Conservation (phyloP, 2,329 filamentous ascomycete species). For the Epichloe festucae region DNA sequence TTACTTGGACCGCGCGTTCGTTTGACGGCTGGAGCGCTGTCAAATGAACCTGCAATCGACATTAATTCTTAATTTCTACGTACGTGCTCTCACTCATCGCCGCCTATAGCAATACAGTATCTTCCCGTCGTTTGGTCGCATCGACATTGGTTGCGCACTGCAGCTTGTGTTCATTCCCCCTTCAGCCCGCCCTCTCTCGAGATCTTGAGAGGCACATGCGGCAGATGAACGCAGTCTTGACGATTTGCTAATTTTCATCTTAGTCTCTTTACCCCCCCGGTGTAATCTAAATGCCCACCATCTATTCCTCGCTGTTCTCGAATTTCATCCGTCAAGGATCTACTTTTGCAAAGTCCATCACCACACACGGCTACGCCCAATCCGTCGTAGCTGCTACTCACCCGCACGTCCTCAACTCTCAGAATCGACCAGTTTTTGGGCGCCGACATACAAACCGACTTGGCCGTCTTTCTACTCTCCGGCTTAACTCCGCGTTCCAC, state of each 20-base stretch:
- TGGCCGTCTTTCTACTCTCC: constrained; percentile 39
- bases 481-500: constrained; percentile 70
- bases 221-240: background rate
- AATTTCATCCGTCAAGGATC: constrained; percentile 95
- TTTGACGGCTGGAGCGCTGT: constrained; percentile 77
- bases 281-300: constrained; percentile 79
- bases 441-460: constrained; percentile 43
- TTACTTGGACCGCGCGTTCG: constrained; percentile 58
- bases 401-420: constrained; percentile 61
- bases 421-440: constrained; percentile 50
- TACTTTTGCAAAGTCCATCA: constrained; percentile 71
- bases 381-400: constrained; percentile 93
- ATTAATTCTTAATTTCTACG: constrained; percentile 47
- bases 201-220: background rate
- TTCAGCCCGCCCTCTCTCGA: background rate
- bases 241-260: background rate
- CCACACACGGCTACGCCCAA: constrained; percentile 94
- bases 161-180: background rate
- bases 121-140: background rate
- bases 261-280: constrained; percentile 47
- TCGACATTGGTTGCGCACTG: background rate
- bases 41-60: constrained; percentile 95
- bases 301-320: constrained; percentile 55
- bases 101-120: background rate
- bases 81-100: constrained; percentile 30